phyloP scores from a whole-genome alignment of 345 rosid species.

The Erysimum cheiranthoides region DNA sequence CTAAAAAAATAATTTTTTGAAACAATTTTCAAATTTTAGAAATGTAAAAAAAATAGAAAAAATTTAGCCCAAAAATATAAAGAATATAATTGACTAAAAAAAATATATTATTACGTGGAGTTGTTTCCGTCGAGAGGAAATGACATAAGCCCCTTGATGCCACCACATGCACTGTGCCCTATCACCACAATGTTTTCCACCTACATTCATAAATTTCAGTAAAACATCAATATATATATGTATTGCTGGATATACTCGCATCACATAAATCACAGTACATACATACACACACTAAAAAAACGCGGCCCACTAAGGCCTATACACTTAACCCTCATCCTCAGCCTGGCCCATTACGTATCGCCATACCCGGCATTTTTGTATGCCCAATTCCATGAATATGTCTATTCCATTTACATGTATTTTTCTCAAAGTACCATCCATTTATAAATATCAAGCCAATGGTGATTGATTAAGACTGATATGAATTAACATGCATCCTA shows the following conservation, averaged over 20 bases:
- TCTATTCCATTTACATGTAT: neutral
- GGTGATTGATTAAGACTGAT: neutral
- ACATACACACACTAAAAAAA: neutral
- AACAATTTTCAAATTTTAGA: neutral
- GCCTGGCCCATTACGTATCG: neutral
- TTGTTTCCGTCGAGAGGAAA: slow-evolving; percentile 68
- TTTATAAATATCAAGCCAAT: neutral
- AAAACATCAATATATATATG: neutral
- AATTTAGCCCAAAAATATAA: no score
- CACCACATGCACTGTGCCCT: slow-evolving; percentile 96
- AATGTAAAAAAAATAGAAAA: neutral
- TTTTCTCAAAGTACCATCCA: neutral
- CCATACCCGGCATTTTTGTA: neutral
- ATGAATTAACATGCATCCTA: neutral
- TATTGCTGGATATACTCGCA: neutral
- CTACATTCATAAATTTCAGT: slow-evolving; percentile 48
- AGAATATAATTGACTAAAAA: no score
- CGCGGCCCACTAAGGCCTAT: slow-evolving; percentile 17
- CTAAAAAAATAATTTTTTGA: neutral
- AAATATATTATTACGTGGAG: slow-evolving; percentile 60
- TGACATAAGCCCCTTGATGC: slow-evolving; percentile 96
- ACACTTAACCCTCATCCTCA: neutral
- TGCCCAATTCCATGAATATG: neutral
- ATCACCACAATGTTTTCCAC: slow-evolving; percentile 83
- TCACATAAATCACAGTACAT: neutral